Conservation (phyloP, 805 yeast genomes). For the Saturnispora zaruensis region DNA sequence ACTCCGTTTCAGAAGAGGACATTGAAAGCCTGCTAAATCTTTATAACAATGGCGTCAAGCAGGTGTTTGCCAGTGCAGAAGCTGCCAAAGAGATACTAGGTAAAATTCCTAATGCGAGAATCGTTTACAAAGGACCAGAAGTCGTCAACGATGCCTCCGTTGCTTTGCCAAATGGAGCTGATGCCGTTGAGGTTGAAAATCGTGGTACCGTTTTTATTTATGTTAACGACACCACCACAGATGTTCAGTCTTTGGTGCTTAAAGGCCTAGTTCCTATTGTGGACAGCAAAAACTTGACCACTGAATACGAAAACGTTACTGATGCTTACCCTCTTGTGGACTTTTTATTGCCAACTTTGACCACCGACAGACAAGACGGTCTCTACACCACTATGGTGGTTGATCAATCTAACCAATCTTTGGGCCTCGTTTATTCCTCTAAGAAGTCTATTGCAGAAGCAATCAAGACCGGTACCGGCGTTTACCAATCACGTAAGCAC, state of each 20-base stretch:
- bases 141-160: slow-evolving; percentile 16
- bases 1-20: slow-evolving; percentile 13
- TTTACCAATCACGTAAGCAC: slow-evolving; percentile 84
- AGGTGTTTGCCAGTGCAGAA: slow-evolving; percentile 19
- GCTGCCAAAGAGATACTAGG: slow-evolving; percentile 18
- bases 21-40: slow-evolving; percentile 19
- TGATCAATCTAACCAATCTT: slow-evolving; percentile 55
- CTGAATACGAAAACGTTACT: slow-evolving; percentile 25
- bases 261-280: slow-evolving; percentile 32
- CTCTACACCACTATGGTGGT: slow-evolving; percentile 78
- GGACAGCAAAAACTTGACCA: slow-evolving; percentile 24
- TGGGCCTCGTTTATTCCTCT: slow-evolving; percentile 91
- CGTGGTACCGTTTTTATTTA: slow-evolving; percentile 3
- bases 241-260: slow-evolving; percentile 20
- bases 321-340: slow-evolving; percentile 28
- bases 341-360: slow-evolving; percentile 43
- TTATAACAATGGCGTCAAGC: slow-evolving; percentile 26
- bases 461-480: slow-evolving; percentile 73
- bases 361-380: slow-evolving; percentile 82
- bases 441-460: slow-evolving; percentile 74
- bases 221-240: slow-evolving; percentile 11
- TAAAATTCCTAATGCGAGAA: slow-evolving; percentile 29
- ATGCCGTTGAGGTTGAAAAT: not conserved
- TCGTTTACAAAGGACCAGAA: slow-evolving; percentile 18
- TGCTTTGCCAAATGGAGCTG: slow-evolving; percentile 5